Conservation (phyloP, 2,329 filamentous ascomycete species). For the Fusarium sp. region DNA sequence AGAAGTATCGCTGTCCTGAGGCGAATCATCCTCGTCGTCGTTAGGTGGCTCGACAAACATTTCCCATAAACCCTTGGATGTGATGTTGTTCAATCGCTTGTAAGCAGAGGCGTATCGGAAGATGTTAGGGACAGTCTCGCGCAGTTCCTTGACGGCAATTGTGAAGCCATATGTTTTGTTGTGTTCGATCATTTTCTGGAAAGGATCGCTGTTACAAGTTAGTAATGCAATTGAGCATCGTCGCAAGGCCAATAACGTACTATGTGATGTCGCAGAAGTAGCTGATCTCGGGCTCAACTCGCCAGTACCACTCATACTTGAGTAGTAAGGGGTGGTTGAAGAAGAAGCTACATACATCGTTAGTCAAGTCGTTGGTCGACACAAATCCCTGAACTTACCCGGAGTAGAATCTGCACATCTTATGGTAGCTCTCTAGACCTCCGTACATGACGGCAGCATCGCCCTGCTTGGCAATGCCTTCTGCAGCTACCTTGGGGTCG, state of each 20-base stretch:
- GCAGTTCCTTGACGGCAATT: slow-evolving; percentile 97
- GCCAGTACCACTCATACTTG: slow-evolving; percentile 99
- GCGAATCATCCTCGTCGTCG: slow-evolving; percentile 72
- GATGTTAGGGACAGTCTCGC: slow-evolving; percentile 98
- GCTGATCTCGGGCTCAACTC: slow-evolving; percentile 98
- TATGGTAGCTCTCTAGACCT: slow-evolving; percentile 97
- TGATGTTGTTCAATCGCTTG: slow-evolving; percentile 91
- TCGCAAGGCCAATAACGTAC: slow-evolving; percentile 61
- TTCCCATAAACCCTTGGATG: slow-evolving; percentile 95
- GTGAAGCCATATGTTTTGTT: slow-evolving; percentile 99
- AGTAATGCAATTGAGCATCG: slow-evolving; percentile 4
- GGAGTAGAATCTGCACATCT: slow-evolving; percentile 99
- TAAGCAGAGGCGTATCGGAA: slow-evolving; percentile 99
- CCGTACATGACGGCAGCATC: slow-evolving; percentile 99
- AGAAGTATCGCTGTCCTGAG: slow-evolving; percentile 75
- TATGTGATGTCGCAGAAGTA: slow-evolving; percentile 99
- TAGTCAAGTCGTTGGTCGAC: slow-evolving; percentile 30
- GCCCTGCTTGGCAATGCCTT: slow-evolving; percentile 96
- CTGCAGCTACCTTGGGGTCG: slow-evolving; percentile 91
- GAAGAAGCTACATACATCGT: slow-evolving; percentile 76
- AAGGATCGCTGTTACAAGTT: slow-evolving; percentile 79
- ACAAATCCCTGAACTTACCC: slow-evolving; percentile 71
- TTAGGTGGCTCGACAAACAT: slow-evolving; percentile 92
- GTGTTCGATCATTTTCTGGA: slow-evolving; percentile 90
- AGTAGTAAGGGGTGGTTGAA: slow-evolving; percentile 95